Conservation (phyloP, 208 protist genomes). For the Leishmania major region DNA sequence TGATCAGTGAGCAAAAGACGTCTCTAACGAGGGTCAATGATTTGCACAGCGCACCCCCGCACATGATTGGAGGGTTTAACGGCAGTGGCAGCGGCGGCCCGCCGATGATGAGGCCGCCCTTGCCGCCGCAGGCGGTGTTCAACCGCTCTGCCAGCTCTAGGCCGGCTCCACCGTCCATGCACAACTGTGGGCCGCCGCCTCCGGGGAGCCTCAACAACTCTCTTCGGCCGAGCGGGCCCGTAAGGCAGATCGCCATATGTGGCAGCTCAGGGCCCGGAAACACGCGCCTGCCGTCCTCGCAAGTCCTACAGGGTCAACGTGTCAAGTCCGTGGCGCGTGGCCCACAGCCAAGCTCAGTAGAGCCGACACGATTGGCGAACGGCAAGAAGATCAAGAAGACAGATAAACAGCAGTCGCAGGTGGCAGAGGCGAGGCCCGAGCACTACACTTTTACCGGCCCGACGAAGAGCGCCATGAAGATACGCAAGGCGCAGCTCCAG, state of each 20-base stretch:
- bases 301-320: not conserved
- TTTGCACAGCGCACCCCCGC: not conserved
- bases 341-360: constrained; percentile 40
- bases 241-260: not conserved
- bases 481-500: constrained; percentile 2
- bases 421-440: not conserved
- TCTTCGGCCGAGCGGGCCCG: not conserved
- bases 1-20: too few relatives aligned
- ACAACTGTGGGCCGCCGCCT: not conserved
- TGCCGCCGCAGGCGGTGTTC: not conserved
- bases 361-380: constrained; percentile 36
- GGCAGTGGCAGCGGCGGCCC: too few relatives aligned
- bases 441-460: constrained; percentile 14
- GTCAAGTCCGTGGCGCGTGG: constrained; percentile 42
- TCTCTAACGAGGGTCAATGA: not conserved
- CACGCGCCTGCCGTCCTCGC: not conserved
- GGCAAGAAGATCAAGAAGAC: constrained; percentile 32
- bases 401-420: constrained; percentile 9
- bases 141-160: not conserved
- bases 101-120: not conserved
- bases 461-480: constrained; percentile 4
- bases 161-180: not conserved
- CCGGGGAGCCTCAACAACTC: not conserved
- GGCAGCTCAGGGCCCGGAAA: not conserved
- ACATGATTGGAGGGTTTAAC: not conserved